Percentiles rank a stretch among this genome's conserved stretches.
Evolutionary conservation across 2,329 filamentous ascomycete genomes (phyloP).

Genomic region (Aureobasidium sp.): DNA sequence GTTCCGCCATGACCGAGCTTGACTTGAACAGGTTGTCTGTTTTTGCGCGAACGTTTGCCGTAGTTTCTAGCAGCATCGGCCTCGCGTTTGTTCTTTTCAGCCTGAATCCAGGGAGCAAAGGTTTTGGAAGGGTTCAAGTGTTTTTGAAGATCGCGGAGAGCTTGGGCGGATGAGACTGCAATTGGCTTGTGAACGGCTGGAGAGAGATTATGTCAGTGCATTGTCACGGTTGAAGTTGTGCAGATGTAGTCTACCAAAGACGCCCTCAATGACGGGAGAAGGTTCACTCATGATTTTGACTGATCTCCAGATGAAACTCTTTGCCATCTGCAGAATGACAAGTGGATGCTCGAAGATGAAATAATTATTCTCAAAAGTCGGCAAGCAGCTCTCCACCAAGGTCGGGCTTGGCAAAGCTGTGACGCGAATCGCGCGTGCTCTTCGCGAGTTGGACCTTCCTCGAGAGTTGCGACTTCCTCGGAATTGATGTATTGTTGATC

Average conservation of each 20-base stretch:
- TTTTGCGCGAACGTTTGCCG: conserved; percentile 47
- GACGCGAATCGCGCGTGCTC: conserved; percentile 22
- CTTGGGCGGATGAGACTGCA: conserved; percentile 79
- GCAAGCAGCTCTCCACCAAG: background rate
- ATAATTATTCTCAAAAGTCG: background rate
- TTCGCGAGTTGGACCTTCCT: background rate
- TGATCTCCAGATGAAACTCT: conserved; percentile 20
- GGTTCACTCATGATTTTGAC: conserved; percentile 17
- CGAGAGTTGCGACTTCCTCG: background rate
- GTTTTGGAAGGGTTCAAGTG: conserved; percentile 73
- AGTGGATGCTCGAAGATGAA: background rate
- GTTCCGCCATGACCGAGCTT: conserved; percentile 97
- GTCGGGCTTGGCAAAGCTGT: background rate
- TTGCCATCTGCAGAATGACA: background rate
- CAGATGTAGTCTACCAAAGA: conserved; percentile 45
- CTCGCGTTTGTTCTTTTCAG: conserved; percentile 50
- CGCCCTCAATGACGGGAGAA: conserved; percentile 45
- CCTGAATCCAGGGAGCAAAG: conserved; percentile 70
- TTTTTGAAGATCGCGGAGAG: conserved; percentile 78
- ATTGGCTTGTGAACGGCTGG: conserved; percentile 88
- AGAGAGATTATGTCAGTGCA: conserved; percentile 9
- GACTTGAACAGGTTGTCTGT: conserved; percentile 58
- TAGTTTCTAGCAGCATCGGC: conserved; percentile 54
- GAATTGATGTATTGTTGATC: background rate
- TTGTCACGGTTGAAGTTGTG: background rate